Evolutionary conservation across 805 yeast genomes (phyloP).

Genomic region (Ogataea minuta): DNA sequence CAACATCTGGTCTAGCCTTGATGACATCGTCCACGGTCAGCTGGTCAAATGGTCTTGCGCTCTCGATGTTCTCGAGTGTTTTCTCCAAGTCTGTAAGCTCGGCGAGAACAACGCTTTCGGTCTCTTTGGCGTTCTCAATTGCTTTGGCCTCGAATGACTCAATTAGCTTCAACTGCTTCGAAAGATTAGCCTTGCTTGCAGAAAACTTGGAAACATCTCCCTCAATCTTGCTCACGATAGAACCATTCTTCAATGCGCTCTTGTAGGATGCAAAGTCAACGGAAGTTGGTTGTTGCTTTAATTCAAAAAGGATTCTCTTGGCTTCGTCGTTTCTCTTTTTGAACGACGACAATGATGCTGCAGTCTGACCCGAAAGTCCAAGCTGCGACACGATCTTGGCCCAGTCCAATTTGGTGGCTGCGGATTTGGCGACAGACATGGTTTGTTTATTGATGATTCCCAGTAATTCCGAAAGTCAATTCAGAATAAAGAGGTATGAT

Average conservation of each 20-base stretch:
- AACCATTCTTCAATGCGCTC: constrained; percentile 74
- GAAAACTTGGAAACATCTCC: constrained; percentile 69
- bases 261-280: constrained; percentile 85
- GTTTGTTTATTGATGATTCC: constrained; percentile 12
- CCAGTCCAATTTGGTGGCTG: constrained; percentile 92
- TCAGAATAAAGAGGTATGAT: background rate
- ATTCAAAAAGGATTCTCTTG: constrained; percentile 70
- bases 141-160: constrained; percentile 95
- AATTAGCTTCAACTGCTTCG: constrained; percentile 87
- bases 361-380: constrained; percentile 92
- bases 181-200: constrained; percentile 82
- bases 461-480: constrained; percentile 11
- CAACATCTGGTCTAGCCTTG: constrained; percentile 96
- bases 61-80: constrained; percentile 90
- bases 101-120: constrained; percentile 82
- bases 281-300: constrained; percentile 67
- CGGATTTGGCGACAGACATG: constrained; percentile 45
- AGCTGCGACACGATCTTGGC: constrained; percentile 81
- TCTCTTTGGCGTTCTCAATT: constrained; percentile 87
- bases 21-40: constrained; percentile 93
- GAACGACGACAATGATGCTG: constrained; percentile 83
- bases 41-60: constrained; percentile 97
- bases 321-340: constrained; percentile 99
- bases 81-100: constrained; percentile 83
- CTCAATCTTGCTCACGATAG: constrained; percentile 79